Base-by-base conservation (phyloP, 2,329 filamentous ascomycete species). In the Pyrenophora tritici-repentis region DNA sequence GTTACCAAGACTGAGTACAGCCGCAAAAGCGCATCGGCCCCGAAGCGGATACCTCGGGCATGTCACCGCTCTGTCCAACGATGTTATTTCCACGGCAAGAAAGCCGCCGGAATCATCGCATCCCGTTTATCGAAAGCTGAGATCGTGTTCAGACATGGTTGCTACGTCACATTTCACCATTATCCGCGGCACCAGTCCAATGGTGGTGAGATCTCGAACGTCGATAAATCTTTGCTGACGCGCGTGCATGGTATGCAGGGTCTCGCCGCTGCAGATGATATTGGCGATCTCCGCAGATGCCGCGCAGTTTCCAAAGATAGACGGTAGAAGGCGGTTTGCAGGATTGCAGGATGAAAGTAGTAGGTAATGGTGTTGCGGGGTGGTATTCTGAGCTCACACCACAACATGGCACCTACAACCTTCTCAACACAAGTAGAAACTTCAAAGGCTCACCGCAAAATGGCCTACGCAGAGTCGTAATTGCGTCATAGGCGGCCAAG, bases 201-300 rank as follows among this genome's bases (percentile, higher is more conserved):
- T 29, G 9, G 26, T 29, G 26, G 26, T 29, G 42, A 44, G 42
- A 44, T 32, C n/a, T 44, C 14, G 33, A 44, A 44, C 22, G 31
- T 10, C 22, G 42, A 37, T 44, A 29, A 44, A 36, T 37, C 26
- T 29, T 29, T 37, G 26, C 32, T 44, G 22, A 36, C 16, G 42
- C 14, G 36, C 32, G 32, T 36, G 42, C 36, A 34, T 26, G 32
- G 34, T 53, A 35, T 53, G 36, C 50, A 44, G 41, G 40, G 42
- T 54, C 20, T 37, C 42, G 18, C 37, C 41, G 55, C 50, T 53
- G 48, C 58, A 56, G 42, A 37, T 47, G 38, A 56, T 56, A 59
- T 59, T 61, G 50, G 49, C 50, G 48, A 53, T 50, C 50, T 20
- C 42, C 42, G 32, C 33, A 41, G 41, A 35, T 31, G 32, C 9